Evolutionary conservation across 345 rosid species (phyloP).

Genomic region (Capsella bursapastoris): DNA sequence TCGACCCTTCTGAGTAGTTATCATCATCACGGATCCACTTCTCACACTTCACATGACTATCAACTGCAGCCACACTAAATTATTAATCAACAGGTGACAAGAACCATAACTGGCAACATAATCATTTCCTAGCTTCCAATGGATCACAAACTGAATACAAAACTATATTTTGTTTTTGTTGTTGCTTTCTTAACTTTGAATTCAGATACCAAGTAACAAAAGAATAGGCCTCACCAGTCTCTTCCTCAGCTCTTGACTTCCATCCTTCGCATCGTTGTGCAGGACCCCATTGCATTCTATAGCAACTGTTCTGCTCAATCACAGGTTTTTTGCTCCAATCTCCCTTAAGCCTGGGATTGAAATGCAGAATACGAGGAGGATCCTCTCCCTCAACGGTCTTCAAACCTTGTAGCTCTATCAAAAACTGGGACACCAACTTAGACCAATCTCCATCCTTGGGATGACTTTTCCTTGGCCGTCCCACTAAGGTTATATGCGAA

Average conservation of each 20-base stretch:
- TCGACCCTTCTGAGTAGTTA: constrained; percentile 62
- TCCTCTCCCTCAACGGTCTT: constrained; percentile 92
- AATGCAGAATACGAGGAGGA: constrained; percentile 91
- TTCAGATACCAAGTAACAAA: constrained; percentile 2
- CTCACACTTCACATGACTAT: constrained; percentile 87
- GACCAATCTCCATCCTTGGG: constrained; percentile 54
- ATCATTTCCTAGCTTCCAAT: constrained; percentile 17
- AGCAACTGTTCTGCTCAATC: constrained; percentile 95
- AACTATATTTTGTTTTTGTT: neutral
- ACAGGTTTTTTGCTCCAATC: constrained; percentile 89
- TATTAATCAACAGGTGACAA: constrained; percentile 28
- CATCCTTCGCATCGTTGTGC: constrained; percentile 86
- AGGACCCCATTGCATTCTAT: constrained; percentile 93
- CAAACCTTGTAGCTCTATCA: constrained; percentile 85
- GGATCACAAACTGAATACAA: constrained; percentile 5
- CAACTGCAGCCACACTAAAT: constrained; percentile 63
- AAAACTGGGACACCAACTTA: constrained; percentile 80
- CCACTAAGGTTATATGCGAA: constrained; percentile 86
- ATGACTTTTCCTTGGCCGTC: constrained; percentile 70
- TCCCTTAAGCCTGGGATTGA: constrained; percentile 89
- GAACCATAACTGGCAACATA: neutral
- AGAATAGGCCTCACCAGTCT: constrained; percentile 61
- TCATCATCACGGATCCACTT: constrained; percentile 92
- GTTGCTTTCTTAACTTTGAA: too few relatives aligned
- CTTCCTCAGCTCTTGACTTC: constrained; percentile 77